These are phyloP conservation scores for Seiridium unicorne DNA, from an alignment of 2,329 filamentous ascomycete genomes.

Conservation along the genomic window DNA sequence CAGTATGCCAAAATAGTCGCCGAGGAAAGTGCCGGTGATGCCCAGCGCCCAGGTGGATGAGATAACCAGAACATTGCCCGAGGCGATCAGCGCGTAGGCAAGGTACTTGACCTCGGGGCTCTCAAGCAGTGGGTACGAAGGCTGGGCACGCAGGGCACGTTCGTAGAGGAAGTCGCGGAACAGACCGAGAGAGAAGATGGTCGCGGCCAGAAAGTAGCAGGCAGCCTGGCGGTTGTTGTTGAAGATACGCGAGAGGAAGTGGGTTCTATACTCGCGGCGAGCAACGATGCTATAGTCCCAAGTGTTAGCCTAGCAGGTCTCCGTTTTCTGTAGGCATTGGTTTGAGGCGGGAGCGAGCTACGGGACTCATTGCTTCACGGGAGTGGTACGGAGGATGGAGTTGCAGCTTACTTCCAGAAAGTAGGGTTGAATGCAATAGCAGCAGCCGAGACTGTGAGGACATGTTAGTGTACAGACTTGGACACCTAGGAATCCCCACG, in stretches of 20 bases:
- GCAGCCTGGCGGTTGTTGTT: slow-evolving; percentile 73
- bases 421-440: slow-evolving; percentile 93
- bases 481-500: background rate
- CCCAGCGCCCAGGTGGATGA: slow-evolving; percentile 90
- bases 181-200: slow-evolving; percentile 90
- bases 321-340: background rate
- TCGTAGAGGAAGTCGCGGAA: slow-evolving; percentile 88
- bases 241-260: slow-evolving; percentile 83
- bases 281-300: slow-evolving; percentile 66
- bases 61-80: slow-evolving; percentile 82
- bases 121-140: slow-evolving; percentile 71
- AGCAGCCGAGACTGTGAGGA: slow-evolving; percentile 66
- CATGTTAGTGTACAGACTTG: background rate
- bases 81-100: slow-evolving; percentile 68
- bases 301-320: slow-evolving; percentile 29
- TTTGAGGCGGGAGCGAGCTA: background rate
- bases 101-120: slow-evolving; percentile 57
- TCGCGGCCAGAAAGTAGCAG: slow-evolving; percentile 84
- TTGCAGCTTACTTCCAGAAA: slow-evolving; percentile 89
- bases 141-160: slow-evolving; percentile 72
- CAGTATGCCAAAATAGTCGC: slow-evolving; percentile 97
- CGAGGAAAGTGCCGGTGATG: slow-evolving; percentile 92
- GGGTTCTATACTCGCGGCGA: slow-evolving; percentile 88
- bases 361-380: background rate
- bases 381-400: background rate